Conservation (phyloP, 2,329 filamentous ascomycete genomes). For the Periconia macrospinosa region DNA sequence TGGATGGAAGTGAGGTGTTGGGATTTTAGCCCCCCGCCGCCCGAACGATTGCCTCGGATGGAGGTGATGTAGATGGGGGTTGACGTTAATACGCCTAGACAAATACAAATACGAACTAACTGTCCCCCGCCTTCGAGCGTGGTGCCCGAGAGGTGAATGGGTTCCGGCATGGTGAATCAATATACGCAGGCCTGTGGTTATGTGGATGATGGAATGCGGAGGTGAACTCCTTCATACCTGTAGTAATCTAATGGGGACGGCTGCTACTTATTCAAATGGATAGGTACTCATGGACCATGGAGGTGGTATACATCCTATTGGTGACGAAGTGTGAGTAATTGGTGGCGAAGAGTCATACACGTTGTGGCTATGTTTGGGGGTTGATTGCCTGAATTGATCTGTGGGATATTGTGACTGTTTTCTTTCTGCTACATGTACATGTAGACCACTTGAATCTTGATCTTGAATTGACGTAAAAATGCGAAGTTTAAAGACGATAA, state of each 20-base stretch:
- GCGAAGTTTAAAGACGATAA: no score
- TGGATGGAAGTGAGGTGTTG: conserved; percentile 60
- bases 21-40: conserved; percentile 58
- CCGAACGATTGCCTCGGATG: conserved; percentile 57
- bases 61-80: conserved; percentile 54
- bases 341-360: neutral
- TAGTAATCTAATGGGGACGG: no score
- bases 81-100: conserved; percentile 56
- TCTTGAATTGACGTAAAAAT: no score
- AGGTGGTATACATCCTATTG: neutral
- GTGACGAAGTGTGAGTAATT: neutral
- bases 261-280: neutral
- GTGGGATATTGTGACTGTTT: neutral
- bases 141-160: conserved; percentile 53
- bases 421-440: neutral
- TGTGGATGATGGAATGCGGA: neutral
- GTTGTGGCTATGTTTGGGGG: neutral
- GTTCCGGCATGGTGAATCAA: conserved; percentile 1
- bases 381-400: neutral
- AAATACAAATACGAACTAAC: conserved; percentile 59
- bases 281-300: neutral
- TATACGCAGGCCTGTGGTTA: neutral
- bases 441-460: no score
- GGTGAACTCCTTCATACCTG: neutral
- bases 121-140: conserved; percentile 66